Base-by-base conservation (phyloP, 164 flowering plant species). In the Piper betle region DNA sequence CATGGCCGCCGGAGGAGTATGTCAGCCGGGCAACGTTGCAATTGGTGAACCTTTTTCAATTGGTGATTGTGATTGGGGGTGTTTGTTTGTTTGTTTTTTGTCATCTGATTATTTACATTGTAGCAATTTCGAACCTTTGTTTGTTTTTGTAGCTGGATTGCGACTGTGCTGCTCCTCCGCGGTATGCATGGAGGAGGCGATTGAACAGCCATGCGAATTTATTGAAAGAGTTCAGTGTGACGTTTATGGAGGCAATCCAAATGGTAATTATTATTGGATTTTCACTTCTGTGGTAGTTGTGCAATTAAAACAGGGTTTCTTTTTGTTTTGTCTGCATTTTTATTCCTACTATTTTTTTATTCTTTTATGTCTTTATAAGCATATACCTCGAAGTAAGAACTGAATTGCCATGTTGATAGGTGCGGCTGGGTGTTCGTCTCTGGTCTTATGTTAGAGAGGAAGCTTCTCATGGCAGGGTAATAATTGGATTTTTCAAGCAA, bases 401-500 rank as follows among this genome's bases (percentile, higher is more conserved):
- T 6, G 11, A 5, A 9, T 9, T 46, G 50, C 15, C 15, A 46
- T 46, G 7, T 68, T 62, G 58, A 64, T 77, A 94, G 99, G 69
- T 88, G 71, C 75, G 86, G 10, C 83, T 94, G 62, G 99, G 99
- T 37, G 66, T 91, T 69, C 91, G 97, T 9, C 69, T 94, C 38
- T 94, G 96, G 96, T 82, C 92, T 48, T 94, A 94, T 74, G 81
- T 94, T 55, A 79, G 99, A 66, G 87, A 91, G 71, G 99, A 94
- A 77, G 99, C 99, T 43, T 86, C 99, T 63, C 79, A 94, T 40
- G 99, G 99, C 74, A 88, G 97, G 87, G 99, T 94, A 64, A 43
- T 18, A 33, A 0, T 39, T 39, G 61, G 8, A 6, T 2, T 46
- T 46, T 3, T 1, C 6, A 25, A 12, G 50, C 50, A 46, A 12